Percentiles rank a stretch among this genome's conserved stretches.
Conservation (phyloP, 306 rosid species). For the Fagus crenata region DNA sequence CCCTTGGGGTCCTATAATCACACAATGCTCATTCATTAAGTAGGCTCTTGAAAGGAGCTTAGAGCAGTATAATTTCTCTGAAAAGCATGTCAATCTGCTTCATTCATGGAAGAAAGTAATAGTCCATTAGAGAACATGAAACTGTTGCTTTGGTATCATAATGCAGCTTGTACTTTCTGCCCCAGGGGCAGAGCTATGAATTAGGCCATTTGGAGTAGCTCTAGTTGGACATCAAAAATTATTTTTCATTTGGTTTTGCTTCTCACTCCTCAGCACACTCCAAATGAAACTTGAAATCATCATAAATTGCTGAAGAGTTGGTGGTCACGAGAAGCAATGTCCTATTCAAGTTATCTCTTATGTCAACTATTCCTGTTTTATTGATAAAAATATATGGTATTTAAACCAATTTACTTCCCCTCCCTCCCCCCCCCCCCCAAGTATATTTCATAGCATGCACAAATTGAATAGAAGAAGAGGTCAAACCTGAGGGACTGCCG, state of each 20-base stretch:
- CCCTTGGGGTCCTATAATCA: slow-evolving; percentile 79
- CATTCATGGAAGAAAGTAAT: no score
- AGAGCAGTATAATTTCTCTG: neutral
- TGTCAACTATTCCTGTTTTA: neutral
- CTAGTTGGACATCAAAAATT: neutral
- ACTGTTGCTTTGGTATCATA: neutral
- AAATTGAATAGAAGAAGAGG: neutral
- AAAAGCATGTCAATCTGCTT: no score
- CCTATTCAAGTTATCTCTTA: neutral
- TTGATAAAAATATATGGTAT: neutral
- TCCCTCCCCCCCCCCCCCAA: neutral
- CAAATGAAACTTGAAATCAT: no score
- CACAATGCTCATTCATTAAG: slow-evolving; percentile 5
- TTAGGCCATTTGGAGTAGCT: neutral
- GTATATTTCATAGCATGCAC: neutral
- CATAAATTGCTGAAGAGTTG: no score
- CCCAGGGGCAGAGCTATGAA: neutral
- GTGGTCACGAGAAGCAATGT: no score
- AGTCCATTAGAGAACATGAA: no score
- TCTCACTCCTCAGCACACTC: no score
- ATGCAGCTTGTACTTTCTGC: neutral
- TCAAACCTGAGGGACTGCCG: slow-evolving; percentile 94
- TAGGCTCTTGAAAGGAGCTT: neutral
- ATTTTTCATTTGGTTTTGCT: slow-evolving; percentile 1
- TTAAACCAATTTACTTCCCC: neutral